Base-by-base conservation (phyloP, 2,329 filamentous ascomycete genomes). In the Alternaria hordeiaustralica region DNA sequence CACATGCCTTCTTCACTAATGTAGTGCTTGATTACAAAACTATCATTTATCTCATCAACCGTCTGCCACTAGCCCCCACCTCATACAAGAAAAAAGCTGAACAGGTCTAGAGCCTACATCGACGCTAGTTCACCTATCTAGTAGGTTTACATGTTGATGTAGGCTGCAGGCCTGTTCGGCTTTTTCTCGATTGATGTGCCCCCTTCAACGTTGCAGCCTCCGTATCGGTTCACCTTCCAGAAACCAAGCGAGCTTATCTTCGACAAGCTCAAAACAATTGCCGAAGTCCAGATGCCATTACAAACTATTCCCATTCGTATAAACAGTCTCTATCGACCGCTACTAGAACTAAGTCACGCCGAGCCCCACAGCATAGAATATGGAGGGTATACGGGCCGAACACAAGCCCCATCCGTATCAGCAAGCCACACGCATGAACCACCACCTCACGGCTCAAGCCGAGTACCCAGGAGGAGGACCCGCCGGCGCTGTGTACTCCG, bases 401-500 rank as follows among this genome's bases (percentile, higher is more conserved):
- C 23, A 33, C 15, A 53, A 11, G 30, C 49, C 23, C 49, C 49
- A 15, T 21, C 20, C n/a, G 18, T 55, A 23, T 10, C n/a, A 21
- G n/a, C n/a, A 44, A 43, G 20, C 20, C 36, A 36, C 21, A 53
- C 15, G 46, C 21, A 46, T 11, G 20, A 47, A 28, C 6, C 20
- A 20, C 2, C 5, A 3, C 36, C n/a, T 18, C 36, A 18, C 36
- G 36, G n/a, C 21, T 33, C 58, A 60, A 21, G 15, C 61, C 25
- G 43, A 49, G 7, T 63, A 63, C 7, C 51, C 61, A 6, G 61
- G 61, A n/a, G 61, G 61, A 23, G 61, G 50, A 12, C 55, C 61
- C 7, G 43, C 50, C 6, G 57, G 57, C 9, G 55, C 73, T 64
- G 18, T 67, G 63, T 65, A 67, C 59, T 54, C 67, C 36, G 54